Evolutionary conservation across 2,329 filamentous ascomycete species (phyloP).

Genomic region (Neofusicoccum parvum): DNA sequence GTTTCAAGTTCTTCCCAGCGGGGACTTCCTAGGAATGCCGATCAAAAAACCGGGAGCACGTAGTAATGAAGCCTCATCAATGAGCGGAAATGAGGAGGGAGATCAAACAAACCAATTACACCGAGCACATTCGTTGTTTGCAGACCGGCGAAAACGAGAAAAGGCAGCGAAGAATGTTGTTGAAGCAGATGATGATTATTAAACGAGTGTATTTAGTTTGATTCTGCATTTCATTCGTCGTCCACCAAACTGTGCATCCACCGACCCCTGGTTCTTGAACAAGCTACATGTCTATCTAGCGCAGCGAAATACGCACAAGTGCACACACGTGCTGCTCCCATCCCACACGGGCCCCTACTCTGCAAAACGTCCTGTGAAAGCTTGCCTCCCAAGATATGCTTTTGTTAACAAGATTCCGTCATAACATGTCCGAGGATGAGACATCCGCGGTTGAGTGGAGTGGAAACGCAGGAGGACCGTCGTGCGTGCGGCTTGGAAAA

Average conservation of each 20-base stretch:
- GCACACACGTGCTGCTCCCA: neutral
- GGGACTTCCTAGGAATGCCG: neutral
- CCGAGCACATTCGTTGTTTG: neutral
- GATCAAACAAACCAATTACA: conserved; percentile 11
- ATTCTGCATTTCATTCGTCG: conserved; percentile 18
- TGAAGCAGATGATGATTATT: conserved; percentile 9
- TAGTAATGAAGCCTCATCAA: neutral
- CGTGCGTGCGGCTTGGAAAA: neutral
- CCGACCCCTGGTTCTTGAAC: neutral
- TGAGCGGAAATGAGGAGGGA: conserved; percentile 3
- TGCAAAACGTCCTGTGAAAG: neutral
- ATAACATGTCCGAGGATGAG: conserved; percentile 12
- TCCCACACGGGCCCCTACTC: conserved; percentile 4
- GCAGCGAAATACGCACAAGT: neutral
- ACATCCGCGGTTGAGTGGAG: conserved; percentile 1
- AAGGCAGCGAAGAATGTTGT: neutral
- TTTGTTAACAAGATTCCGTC: conserved; percentile 4
- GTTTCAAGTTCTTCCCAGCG: neutral
- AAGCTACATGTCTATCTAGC: conserved; percentile 15
- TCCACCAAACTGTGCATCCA: conserved; percentile 7
- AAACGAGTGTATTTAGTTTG: conserved; percentile 20
- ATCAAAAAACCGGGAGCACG: neutral
- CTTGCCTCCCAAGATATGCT: conserved; percentile 13
- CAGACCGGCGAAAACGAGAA: neutral
- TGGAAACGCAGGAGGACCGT: neutral